These are phyloP conservation scores for Strigomonas oncopelti DNA, from an alignment of 208 protist genomes.

Conservation along the genomic window DNA sequence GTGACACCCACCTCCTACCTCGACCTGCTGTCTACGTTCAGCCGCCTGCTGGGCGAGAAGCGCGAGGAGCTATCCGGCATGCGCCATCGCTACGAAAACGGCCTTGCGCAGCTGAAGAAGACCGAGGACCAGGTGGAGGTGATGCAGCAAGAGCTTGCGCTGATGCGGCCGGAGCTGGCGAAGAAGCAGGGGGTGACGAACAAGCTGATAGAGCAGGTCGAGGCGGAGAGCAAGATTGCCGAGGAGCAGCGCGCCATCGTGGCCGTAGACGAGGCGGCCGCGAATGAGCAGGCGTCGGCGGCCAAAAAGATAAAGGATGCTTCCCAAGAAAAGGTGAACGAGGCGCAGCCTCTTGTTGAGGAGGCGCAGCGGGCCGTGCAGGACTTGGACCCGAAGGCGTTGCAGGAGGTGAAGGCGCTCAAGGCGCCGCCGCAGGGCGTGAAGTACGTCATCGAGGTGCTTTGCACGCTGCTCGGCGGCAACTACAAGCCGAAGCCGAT, in stretches of 20 bases:
- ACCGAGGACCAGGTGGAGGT: slow-evolving; percentile 94
- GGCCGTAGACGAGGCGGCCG: slow-evolving; percentile 86
- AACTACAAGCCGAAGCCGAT: slow-evolving; percentile 82
- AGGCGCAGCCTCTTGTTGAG: slow-evolving; percentile 94
- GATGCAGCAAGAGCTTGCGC: slow-evolving; percentile 90
- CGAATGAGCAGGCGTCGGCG: slow-evolving; percentile 85
- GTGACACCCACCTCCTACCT: slow-evolving; percentile 97
- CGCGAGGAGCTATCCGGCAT: slow-evolving; percentile 79
- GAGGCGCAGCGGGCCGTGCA: slow-evolving; percentile 90
- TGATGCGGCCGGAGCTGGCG: slow-evolving; percentile 89
- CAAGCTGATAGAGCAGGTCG: slow-evolving; percentile 82
- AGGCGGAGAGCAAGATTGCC: slow-evolving; percentile 80
- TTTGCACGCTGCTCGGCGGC: slow-evolving; percentile 88
- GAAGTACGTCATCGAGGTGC: slow-evolving; percentile 92
- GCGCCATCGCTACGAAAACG: slow-evolving; percentile 87
- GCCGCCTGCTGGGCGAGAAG: slow-evolving; percentile 78
- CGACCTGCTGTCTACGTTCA: slow-evolving; percentile 92
- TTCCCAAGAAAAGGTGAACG: slow-evolving; percentile 93
- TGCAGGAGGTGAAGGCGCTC: slow-evolving; percentile 94
- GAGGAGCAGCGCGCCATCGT: slow-evolving; percentile 85
- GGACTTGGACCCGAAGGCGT: slow-evolving; percentile 91
- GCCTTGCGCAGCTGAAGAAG: slow-evolving; percentile 83
- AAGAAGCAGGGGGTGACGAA: slow-evolving; percentile 89
- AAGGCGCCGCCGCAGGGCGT: slow-evolving; percentile 94
- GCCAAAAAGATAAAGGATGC: slow-evolving; percentile 93